phyloP scores from a whole-genome alignment of 192 early-diverging fungal species.

The Lobosporangium transversale region DNA sequence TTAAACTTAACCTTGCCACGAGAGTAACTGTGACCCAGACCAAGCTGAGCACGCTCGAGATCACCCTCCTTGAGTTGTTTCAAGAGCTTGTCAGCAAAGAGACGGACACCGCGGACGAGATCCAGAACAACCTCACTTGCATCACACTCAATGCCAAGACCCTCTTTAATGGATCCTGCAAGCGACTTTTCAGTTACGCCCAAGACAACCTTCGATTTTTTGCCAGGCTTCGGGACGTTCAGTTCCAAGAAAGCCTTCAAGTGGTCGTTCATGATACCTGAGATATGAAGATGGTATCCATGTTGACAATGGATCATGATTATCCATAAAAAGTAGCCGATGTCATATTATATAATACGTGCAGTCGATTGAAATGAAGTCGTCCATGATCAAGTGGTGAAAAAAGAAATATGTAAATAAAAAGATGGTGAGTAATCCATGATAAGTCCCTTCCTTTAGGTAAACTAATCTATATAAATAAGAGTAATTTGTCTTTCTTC shows the following conservation, averaged over 20 bases:
- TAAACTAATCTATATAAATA: too few species aligned
- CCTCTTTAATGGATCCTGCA: slow-evolving; percentile 76
- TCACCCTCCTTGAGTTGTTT: slow-evolving; percentile 92
- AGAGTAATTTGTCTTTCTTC: too few species aligned
- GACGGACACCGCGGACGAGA: slow-evolving; percentile 92
- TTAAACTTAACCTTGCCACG: slow-evolving; percentile 99
- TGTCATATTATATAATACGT: too few species aligned
- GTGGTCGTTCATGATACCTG: slow-evolving; percentile 86
- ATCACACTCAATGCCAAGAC: slow-evolving; percentile 80
- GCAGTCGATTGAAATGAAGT: too few species aligned
- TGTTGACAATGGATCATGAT: neutral
- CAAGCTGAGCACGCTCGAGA: slow-evolving; percentile 92
- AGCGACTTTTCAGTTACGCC: slow-evolving; percentile 92
- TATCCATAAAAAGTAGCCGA: too few species aligned
- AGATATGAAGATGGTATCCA: neutral
- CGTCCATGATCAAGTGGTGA: too few species aligned
- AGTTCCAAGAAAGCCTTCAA: slow-evolving; percentile 96
- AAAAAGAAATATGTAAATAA: too few species aligned
- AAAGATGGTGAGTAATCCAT: too few species aligned
- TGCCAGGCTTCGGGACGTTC: slow-evolving; percentile 86
- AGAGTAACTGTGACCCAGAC: slow-evolving; percentile 98
- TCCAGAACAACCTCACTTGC: slow-evolving; percentile 87
- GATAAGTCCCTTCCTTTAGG: too few species aligned
- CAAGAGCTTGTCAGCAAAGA: slow-evolving; percentile 90
- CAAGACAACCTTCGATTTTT: slow-evolving; percentile 78